These are phyloP conservation scores for Malus asiatica DNA, from an alignment of 306 rosid genomes.

Conservation along the genomic window DNA sequence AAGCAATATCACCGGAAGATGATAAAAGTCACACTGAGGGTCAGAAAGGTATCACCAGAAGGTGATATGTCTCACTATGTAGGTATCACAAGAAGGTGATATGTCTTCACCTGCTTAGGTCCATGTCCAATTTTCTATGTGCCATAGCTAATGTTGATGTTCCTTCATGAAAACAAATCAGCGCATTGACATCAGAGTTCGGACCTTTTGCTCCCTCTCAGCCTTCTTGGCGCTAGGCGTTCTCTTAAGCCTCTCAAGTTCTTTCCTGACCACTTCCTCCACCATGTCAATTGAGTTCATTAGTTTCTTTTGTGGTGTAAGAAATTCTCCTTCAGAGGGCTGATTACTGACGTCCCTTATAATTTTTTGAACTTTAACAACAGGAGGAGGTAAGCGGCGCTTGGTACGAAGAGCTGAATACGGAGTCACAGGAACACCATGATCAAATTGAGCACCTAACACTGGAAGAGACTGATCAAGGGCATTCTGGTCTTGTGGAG, in stretches of 20 bases:
- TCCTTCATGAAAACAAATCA: conserved; percentile 20
- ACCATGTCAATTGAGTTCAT: conserved; percentile 57
- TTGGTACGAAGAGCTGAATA: conserved; percentile 8
- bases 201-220: conserved; percentile 57
- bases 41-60: not conserved
- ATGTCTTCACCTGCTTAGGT: not conserved
- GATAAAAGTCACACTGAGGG: not conserved
- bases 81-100: conserved; percentile 1
- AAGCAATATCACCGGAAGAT: not conserved
- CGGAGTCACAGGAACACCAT: conserved; percentile 10
- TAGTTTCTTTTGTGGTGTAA: conserved; percentile 77
- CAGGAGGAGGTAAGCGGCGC: conserved; percentile 6
- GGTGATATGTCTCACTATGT: not conserved
- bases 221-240: conserved; percentile 71
- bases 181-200: conserved; percentile 83
- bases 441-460: not conserved
- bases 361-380: conserved; percentile 38
- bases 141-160: not conserved
- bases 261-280: conserved; percentile 63
- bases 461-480: not conserved
- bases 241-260: conserved; percentile 49
- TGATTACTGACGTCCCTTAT: conserved; percentile 33
- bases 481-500: conserved; percentile 13
- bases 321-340: conserved; percentile 24
- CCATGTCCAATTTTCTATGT: not conserved